Evolutionary conservation across 75 land plant genomes (phyloP).

Genomic region (Sequoia sempervirens): DNA sequence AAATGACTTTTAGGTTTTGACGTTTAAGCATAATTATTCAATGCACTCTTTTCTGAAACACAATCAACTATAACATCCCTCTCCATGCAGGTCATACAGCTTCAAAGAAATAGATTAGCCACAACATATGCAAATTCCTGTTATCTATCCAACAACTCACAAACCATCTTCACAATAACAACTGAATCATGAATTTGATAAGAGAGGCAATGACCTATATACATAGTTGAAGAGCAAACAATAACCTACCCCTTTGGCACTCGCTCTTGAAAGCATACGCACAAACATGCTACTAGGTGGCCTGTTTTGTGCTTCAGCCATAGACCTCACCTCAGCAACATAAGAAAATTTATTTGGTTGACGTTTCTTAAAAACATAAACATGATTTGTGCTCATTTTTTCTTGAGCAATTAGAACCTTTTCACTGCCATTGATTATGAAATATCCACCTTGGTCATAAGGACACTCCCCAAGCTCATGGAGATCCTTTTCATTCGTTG

Average conservation of each 20-base stretch:
- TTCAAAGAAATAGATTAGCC: not conserved
- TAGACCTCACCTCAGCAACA: constrained; percentile 98
- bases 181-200: not conserved
- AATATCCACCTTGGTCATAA: constrained; percentile 98
- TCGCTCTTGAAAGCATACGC: constrained; percentile 92
- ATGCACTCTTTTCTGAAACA: not conserved
- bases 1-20: not conserved
- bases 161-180: not conserved
- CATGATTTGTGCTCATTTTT: constrained; percentile 99
- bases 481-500: constrained; percentile 90
- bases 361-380: constrained; percentile 96
- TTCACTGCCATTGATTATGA: constrained; percentile 99
- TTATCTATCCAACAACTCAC: not conserved
- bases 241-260: constrained; percentile 83
- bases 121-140: not conserved
- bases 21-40: not conserved
- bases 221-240: constrained; percentile 1
- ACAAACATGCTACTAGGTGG: constrained; percentile 99
- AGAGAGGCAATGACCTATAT: not conserved
- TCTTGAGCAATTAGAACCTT: constrained; percentile 99
- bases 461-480: constrained; percentile 99
- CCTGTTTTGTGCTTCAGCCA: constrained; percentile 97
- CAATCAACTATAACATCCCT: not conserved
- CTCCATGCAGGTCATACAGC: not conserved
- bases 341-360: constrained; percentile 97